phyloP scores from a whole-genome alignment of 2,329 filamentous ascomycete genomes.

The Zasmidium angulare region DNA sequence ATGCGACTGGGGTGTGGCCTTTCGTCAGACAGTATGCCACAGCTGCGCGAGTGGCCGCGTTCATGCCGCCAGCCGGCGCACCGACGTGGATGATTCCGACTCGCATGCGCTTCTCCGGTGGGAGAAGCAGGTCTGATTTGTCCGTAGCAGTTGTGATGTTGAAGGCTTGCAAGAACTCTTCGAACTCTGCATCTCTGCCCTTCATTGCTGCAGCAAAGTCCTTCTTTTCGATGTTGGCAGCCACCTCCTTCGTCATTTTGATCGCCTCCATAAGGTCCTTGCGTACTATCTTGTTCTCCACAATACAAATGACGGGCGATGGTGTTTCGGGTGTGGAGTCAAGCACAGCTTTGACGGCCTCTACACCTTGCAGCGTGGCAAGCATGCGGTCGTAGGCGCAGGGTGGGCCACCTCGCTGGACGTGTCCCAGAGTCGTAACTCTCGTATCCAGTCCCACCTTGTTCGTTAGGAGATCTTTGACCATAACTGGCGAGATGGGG shows the following conservation, averaged over 20 bases:
- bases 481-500: conserved; percentile 76
- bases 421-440: conserved; percentile 92
- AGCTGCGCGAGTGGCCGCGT: conserved; percentile 88
- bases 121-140: conserved; percentile 66
- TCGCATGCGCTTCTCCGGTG: conserved; percentile 77
- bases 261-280: conserved; percentile 90
- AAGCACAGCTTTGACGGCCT: conserved; percentile 87
- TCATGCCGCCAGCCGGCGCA: conserved; percentile 96
- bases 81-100: conserved; percentile 97
- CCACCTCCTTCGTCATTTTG: conserved; percentile 77
- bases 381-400: conserved; percentile 95
- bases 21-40: conserved; percentile 89
- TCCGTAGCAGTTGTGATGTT: conserved; percentile 85
- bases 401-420: conserved; percentile 90
- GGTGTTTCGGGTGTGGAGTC: conserved; percentile 85
- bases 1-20: conserved; percentile 88
- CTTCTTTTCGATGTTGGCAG: conserved; percentile 76
- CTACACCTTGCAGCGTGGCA: conserved; percentile 87
- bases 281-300: conserved; percentile 94
- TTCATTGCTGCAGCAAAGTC: conserved; percentile 87
- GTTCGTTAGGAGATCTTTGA: conserved; percentile 84
- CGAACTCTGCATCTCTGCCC: conserved; percentile 88
- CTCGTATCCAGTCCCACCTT: conserved; percentile 84
- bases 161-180: conserved; percentile 87
- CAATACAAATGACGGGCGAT: conserved; percentile 93